phyloP scores from a whole-genome alignment of 345 rosid genomes.

The Nasturtium officinale region DNA sequence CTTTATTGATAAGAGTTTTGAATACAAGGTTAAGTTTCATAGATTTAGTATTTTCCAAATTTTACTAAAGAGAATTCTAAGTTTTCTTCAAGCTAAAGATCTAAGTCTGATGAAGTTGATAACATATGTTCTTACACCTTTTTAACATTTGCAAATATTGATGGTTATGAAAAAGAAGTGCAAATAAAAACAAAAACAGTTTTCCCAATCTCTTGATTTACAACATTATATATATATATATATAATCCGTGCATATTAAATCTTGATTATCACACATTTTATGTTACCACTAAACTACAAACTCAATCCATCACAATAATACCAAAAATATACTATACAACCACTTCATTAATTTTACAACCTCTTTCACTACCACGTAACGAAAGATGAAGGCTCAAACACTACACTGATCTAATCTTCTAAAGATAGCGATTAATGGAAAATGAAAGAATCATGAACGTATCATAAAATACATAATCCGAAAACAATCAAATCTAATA shows the following conservation, averaged over 20 bases:
- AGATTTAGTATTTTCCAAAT: neutral
- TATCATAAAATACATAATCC: neutral
- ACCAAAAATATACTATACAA: neutral
- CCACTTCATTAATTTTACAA: neutral
- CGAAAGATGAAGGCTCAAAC: neutral
- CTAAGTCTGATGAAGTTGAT: too few relatives aligned
- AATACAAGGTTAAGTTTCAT: neutral
- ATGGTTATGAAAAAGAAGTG: neutral
- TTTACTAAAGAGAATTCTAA: neutral
- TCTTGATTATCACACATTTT: neutral
- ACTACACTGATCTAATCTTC: neutral
- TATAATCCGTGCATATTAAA: neutral
- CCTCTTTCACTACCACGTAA: neutral
- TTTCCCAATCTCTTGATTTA: neutral
- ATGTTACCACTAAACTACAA: neutral
- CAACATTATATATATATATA: neutral
- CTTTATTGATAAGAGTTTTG: neutral
- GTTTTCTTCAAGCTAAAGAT: neutral
- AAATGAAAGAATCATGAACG: constrained; percentile 26
- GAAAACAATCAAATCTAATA: constrained; percentile 15
- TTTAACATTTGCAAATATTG: too few relatives aligned
- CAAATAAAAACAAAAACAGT: neutral
- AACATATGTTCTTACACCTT: too few relatives aligned
- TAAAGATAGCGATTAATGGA: neutral
- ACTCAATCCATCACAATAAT: neutral